phyloP scores from a whole-genome alignment of 2,329 filamentous ascomycete species.

The Calonectria montana region DNA sequence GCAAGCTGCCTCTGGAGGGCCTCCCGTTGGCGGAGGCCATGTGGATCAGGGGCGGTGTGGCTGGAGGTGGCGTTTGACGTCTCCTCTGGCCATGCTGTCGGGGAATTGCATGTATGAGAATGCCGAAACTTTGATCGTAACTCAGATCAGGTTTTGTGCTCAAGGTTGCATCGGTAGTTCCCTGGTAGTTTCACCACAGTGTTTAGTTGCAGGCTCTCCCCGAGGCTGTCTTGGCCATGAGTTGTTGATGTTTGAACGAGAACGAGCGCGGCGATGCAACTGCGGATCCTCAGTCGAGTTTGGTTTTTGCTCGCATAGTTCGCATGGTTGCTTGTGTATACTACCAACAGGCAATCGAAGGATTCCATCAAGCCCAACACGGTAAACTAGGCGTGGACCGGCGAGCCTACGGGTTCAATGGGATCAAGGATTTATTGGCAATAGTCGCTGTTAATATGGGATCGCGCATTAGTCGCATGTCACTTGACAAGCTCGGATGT shows the following conservation, averaged over 20 bases:
- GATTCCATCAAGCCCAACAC: background rate
- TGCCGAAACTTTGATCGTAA: background rate
- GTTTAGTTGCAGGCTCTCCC: background rate
- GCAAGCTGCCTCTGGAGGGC: constrained; percentile 9
- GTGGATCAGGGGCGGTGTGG: constrained; percentile 8
- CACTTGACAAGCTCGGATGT: constrained; percentile 1
- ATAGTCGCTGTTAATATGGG: background rate
- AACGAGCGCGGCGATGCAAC: background rate
- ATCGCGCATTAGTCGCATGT: constrained; percentile 1
- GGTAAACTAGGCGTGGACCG: background rate
- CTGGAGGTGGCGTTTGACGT: constrained; percentile 4
- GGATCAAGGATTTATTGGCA: background rate
- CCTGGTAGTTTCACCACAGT: background rate
- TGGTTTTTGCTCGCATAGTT: background rate
- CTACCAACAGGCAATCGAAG: background rate
- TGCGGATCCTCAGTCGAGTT: background rate
- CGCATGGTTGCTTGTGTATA: background rate
- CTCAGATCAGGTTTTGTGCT: background rate
- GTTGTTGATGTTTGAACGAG: background rate
- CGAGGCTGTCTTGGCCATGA: background rate
- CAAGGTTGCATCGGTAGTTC: background rate
- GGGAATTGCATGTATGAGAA: background rate
- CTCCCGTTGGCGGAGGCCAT: constrained; percentile 10
- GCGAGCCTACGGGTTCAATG: background rate
- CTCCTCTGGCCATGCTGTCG: background rate